These are phyloP conservation scores for Pythium volutum DNA, from an alignment of 352 stramenopile species.

Conservation along the genomic window DNA sequence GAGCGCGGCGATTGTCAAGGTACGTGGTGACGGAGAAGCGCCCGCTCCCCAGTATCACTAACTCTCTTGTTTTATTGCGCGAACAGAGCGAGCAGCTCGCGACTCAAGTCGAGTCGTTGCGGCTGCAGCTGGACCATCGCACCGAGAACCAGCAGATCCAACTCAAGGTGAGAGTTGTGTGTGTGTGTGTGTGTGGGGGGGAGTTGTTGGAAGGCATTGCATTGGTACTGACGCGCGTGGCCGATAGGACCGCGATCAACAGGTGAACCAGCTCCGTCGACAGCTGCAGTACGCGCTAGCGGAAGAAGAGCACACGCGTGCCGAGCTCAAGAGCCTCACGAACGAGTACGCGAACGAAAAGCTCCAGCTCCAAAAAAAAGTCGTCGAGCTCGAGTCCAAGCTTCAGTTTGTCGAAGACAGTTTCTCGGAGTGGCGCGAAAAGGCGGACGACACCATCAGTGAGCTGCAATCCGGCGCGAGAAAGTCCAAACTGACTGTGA, in stretches of 20 bases:
- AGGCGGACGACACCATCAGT: constrained; percentile 51
- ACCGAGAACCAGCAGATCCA: constrained; percentile 60
- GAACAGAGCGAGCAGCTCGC: constrained; percentile 48
- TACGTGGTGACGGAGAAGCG: constrained; percentile 14
- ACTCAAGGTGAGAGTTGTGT: constrained; percentile 33
- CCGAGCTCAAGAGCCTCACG: constrained; percentile 52
- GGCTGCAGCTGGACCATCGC: constrained; percentile 49
- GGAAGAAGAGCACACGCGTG: constrained; percentile 61
- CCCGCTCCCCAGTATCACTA: not conserved
- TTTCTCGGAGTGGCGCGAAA: constrained; percentile 70
- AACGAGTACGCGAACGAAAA: constrained; percentile 57
- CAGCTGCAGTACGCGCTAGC: constrained; percentile 62
- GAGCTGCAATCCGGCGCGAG: constrained; percentile 40
- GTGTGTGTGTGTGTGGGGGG: too few relatives aligned
- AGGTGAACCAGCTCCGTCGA: constrained; percentile 59
- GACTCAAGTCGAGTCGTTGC: constrained; percentile 49
- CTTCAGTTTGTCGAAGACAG: constrained; percentile 60
- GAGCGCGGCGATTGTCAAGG: constrained; percentile 54
- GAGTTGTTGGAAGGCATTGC: not conserved
- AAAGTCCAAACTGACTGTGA: constrained; percentile 57
- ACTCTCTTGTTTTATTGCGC: not conserved
- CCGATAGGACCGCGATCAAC: constrained; percentile 45
- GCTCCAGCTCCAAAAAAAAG: constrained; percentile 60
- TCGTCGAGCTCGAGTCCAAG: constrained; percentile 69
- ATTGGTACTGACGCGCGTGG: not conserved